phyloP scores from a whole-genome alignment of 2,329 filamentous ascomycete genomes.

The Botrytis squamosa region DNA sequence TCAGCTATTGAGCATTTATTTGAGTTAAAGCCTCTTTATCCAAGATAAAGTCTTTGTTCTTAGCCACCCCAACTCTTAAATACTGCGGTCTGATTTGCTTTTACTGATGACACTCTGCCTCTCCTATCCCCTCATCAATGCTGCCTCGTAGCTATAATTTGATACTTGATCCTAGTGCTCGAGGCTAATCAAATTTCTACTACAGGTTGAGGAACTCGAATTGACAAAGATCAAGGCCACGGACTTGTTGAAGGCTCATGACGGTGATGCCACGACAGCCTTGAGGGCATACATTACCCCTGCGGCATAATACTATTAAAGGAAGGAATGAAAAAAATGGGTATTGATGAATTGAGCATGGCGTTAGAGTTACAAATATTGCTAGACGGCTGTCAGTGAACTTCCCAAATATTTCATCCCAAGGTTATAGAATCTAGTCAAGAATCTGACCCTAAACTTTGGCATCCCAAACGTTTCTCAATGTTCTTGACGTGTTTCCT shows the following conservation, averaged over 20 bases:
- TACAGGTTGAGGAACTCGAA: slow-evolving; percentile 69
- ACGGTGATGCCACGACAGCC: slow-evolving; percentile 67
- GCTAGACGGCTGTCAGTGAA: not conserved
- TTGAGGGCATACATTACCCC: slow-evolving; percentile 58
- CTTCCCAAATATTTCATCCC: not conserved
- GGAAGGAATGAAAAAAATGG: not conserved
- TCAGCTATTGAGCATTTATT: not conserved
- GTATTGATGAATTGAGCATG: slow-evolving; percentile 24
- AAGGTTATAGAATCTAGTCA: not conserved
- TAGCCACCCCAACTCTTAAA: not conserved
- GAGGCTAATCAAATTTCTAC: slow-evolving; percentile 24
- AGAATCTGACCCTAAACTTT: slow-evolving; percentile 3
- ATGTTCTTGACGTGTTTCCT: not conserved
- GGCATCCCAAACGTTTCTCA: slow-evolving; percentile 5
- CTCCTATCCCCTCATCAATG: not conserved
- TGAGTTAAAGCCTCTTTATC: slow-evolving; percentile 3
- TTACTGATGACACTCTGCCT: not conserved
- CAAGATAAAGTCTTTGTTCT: slow-evolving; percentile 4
- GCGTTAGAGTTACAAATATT: slow-evolving; percentile 27
- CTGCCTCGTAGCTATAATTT: not conserved
- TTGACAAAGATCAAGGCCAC: slow-evolving; percentile 70
- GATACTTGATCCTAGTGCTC: not conserved
- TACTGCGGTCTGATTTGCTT: not conserved
- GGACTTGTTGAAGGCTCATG: slow-evolving; percentile 69
- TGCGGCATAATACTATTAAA: slow-evolving; percentile 22